Base-by-base conservation (phyloP, 805 yeast species). In the baker's yeast (Saccharomyces cerevisiae) region DNA sequence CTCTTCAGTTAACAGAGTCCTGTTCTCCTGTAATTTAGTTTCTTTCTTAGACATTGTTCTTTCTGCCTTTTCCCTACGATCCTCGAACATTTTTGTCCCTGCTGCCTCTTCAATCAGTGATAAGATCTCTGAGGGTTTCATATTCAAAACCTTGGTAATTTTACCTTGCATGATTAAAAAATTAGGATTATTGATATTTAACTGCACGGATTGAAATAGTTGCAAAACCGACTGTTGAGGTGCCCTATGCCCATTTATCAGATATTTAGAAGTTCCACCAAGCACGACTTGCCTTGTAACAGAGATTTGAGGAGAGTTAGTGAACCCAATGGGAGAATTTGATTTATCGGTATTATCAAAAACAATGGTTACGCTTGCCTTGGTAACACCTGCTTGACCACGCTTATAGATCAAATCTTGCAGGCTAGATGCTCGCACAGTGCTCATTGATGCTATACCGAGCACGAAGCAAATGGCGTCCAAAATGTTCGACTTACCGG, bases 381-480 rank as follows among this genome's bases (percentile, higher is more conserved):
- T 91, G 1, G 97, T 91, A 13, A 92, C 92, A 60, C 98, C 98
- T 0, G 99, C 98, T 69, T 94, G 99, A 11, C 99, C 99, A 62
- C 98, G 81, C 64, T 94, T 94, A 69, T 94, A 94, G 51, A 94
- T 94, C 67, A 94, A 79, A 70, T 94, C 99, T 66, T 92, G 97
- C 46, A 91, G 74, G 65, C 85, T 91, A 5, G 89, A 84, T 0
- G 99, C 99, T 67, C 99, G 78, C 28, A 95, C 97, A 0, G 96
- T 87, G n/a, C 88, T 69, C 94, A 92, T 90, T 11, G 96, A 83
- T 0, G 96, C 85, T 56, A 94, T 91, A 53, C 99, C 99, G 32
- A 94, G 76, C n/a, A 95, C 99, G 71, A 94, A 94, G 72, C 99
- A 94, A 54, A 94, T 92, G 54, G 99, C 96, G 71, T 94, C 99